Percentiles rank a stretch among this genome's conserved stretches.
Evolutionary conservation across 129 eudicot species (phyloP).

Genomic region (Oenanthe sinensis): DNA sequence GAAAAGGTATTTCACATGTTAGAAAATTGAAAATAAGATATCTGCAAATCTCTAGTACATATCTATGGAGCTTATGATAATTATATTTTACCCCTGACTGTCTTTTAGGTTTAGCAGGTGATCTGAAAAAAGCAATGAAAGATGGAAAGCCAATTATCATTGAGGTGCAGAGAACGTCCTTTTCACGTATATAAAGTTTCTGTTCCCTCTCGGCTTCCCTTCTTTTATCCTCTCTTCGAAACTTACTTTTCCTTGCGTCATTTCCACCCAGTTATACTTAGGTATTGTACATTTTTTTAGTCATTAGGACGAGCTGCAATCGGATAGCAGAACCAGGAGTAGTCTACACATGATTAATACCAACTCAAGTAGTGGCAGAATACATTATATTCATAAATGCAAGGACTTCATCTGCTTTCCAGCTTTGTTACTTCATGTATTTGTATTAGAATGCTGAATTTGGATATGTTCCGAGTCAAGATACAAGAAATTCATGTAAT

Average conservation of each 20-base stretch:
- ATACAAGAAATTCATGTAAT: neutral
- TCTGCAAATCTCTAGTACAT: conserved; percentile 1
- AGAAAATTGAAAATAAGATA: conserved; percentile 6
- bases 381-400: neutral
- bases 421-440: neutral
- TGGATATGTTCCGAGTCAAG: neutral
- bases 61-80: neutral
- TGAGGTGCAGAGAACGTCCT: conserved; percentile 43
- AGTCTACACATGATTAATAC: neutral
- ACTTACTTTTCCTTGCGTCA: neutral
- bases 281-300: neutral
- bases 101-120: conserved; percentile 87
- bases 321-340: neutral
- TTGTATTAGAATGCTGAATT: neutral
- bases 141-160: conserved; percentile 98
- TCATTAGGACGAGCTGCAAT: neutral
- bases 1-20: conserved; percentile 59
- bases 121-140: conserved; percentile 98
- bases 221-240: neutral
- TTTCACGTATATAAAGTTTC: neutral
- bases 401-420: neutral
- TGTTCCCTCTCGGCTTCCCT: neutral
- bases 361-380: neutral
- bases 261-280: neutral
- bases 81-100: neutral